Conservation (phyloP, 163 green algal species). For the Scenedesmus sp. region DNA sequence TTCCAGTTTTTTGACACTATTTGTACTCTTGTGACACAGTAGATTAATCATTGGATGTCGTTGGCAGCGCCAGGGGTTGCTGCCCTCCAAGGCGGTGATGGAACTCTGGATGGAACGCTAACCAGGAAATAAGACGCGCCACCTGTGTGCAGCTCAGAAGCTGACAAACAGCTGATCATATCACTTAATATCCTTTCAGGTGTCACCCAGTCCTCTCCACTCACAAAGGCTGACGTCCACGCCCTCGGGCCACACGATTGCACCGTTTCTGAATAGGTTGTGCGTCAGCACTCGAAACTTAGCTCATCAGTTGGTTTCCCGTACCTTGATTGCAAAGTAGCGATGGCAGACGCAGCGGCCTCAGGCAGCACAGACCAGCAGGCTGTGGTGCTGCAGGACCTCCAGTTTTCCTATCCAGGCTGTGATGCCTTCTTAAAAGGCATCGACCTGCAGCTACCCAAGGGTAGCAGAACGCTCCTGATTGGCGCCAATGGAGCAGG, state of each 20-base stretch:
- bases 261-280: background rate
- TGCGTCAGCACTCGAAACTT: background rate
- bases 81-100: background rate
- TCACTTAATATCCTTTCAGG: too few relatives aligned
- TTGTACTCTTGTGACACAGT: too few relatives aligned
- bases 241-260: background rate
- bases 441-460: conserved; percentile 77
- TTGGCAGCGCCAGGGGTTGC: background rate
- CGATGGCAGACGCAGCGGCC: background rate
- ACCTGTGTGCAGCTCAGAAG: background rate
- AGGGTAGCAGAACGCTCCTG: conserved; percentile 90
- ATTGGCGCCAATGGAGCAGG: conserved; percentile 94
- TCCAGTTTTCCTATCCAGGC: conserved; percentile 62
- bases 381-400: conserved; percentile 33
- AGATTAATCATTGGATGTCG: too few relatives aligned
- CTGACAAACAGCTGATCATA: too few relatives aligned
- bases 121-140: background rate
- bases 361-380: background rate
- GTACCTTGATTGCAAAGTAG: background rate
- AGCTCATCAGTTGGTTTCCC: background rate
- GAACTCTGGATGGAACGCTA: background rate
- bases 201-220: too few relatives aligned
- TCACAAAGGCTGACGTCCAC: too few relatives aligned
- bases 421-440: conserved; percentile 69
- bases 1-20: too few relatives aligned